Evolutionary conservation across 2,329 filamentous ascomycete genomes (phyloP).

Genomic region (Colletotrichum abscissum): DNA sequence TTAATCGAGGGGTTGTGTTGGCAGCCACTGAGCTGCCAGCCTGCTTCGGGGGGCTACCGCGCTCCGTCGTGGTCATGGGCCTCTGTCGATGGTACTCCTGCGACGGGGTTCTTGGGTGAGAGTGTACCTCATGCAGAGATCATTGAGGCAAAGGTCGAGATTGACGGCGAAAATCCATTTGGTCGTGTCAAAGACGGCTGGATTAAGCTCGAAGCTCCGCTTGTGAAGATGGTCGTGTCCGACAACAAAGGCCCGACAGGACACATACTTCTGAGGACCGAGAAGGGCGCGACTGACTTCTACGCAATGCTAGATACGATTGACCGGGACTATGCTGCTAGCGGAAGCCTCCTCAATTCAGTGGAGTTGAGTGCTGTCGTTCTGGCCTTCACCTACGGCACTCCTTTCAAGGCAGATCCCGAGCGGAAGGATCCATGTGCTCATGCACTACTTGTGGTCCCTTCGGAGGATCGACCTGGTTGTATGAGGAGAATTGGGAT

Average conservation of each 20-base stretch:
- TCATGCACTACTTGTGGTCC: slow-evolving; percentile 1
- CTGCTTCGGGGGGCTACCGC: slow-evolving; percentile 1
- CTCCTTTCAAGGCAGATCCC: not conserved
- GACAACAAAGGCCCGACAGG: slow-evolving; percentile 16
- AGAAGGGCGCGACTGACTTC: not conserved
- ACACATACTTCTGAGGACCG: not conserved
- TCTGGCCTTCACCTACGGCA: not conserved
- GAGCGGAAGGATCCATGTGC: not conserved
- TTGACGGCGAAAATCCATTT: slow-evolving; percentile 30
- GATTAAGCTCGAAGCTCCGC: slow-evolving; percentile 25
- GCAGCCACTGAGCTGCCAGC: slow-evolving; percentile 9
- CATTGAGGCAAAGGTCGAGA: slow-evolving; percentile 18
- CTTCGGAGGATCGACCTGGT: not conserved
- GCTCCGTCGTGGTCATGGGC: slow-evolving; percentile 32
- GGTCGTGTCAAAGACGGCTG: slow-evolving; percentile 26
- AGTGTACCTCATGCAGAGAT: not conserved
- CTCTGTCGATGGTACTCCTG: slow-evolving; percentile 17
- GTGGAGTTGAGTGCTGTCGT: slow-evolving; percentile 7
- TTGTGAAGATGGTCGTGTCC: slow-evolving; percentile 13
- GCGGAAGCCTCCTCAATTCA: not conserved
- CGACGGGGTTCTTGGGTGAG: not conserved
- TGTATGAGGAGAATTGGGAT: slow-evolving; percentile 17
- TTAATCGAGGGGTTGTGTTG: slow-evolving; percentile 21
- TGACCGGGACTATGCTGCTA: not conserved
- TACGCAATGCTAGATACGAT: slow-evolving; percentile 1